phyloP scores from a whole-genome alignment of 495 filamentous ascomycete genomes.

The Niebla homalea region DNA sequence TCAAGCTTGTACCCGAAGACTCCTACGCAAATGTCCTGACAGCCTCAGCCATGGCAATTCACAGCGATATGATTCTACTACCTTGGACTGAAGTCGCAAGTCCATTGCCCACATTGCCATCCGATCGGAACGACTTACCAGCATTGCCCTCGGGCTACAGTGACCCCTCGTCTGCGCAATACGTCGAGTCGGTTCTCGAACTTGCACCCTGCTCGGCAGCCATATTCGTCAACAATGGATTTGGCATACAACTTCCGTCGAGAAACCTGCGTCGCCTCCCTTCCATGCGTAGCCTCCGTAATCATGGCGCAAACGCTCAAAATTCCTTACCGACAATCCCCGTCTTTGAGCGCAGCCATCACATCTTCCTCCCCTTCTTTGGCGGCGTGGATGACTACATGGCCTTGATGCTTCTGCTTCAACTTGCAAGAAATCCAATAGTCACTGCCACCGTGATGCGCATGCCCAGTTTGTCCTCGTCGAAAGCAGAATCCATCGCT shows the following conservation, averaged over 20 bases:
- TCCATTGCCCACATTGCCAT: constrained; percentile 39
- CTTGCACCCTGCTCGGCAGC: constrained; percentile 53
- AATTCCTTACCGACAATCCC: constrained; percentile 25
- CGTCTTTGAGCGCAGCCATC: constrained; percentile 56
- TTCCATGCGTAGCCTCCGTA: constrained; percentile 24
- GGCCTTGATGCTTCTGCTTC: constrained; percentile 67
- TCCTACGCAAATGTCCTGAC: constrained; percentile 68
- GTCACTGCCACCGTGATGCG: constrained; percentile 61
- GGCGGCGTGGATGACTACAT: constrained; percentile 76
- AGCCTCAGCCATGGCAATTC: constrained; percentile 48
- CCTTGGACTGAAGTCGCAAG: constrained; percentile 84
- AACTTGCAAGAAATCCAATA: constrained; percentile 61
- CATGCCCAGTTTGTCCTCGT: constrained; percentile 23
- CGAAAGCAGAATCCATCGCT: constrained; percentile 19
- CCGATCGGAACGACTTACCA: not conserved
- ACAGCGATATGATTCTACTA: constrained; percentile 70
- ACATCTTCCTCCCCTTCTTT: constrained; percentile 78
- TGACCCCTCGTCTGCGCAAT: constrained; percentile 42
- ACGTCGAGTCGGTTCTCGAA: constrained; percentile 50
- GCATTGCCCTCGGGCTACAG: constrained; percentile 8
- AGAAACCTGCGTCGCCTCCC: constrained; percentile 21
- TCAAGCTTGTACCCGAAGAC: constrained; percentile 60
- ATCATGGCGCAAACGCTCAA: not conserved
- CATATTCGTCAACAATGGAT: constrained; percentile 70
- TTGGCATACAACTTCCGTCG: constrained; percentile 32